Percentiles rank a stretch among this genome's conserved stretches.
Conservation (phyloP, 192 early-diverging fungal species). For the Rhizoclosmatium globosum region DNA sequence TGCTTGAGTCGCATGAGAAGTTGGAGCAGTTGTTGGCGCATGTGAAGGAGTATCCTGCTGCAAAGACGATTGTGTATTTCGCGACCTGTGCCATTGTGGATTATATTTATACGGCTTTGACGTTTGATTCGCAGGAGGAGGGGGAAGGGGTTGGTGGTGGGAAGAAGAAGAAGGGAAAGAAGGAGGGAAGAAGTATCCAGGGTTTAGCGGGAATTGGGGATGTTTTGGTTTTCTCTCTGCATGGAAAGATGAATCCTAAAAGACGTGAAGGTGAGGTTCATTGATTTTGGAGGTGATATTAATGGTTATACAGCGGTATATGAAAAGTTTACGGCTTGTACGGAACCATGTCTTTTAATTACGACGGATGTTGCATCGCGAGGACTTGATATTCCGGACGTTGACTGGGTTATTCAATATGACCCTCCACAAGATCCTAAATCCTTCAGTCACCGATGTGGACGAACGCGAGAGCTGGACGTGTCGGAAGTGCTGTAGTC, state of each 20-base stretch:
- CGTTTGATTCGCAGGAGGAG: neutral
- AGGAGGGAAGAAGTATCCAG: neutral
- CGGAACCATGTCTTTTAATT: slow-evolving; percentile 79
- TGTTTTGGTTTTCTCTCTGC: slow-evolving; percentile 76
- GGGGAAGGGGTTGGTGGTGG: neutral
- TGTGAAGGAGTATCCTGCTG: slow-evolving; percentile 55
- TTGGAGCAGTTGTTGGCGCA: slow-evolving; percentile 75
- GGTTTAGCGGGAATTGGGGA: slow-evolving; percentile 44
- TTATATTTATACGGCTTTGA: slow-evolving; percentile 74
- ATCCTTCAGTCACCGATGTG: slow-evolving; percentile 94
- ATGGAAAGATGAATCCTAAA: slow-evolving; percentile 94
- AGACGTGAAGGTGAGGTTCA: slow-evolving; percentile 64
- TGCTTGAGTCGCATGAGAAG: slow-evolving; percentile 85
- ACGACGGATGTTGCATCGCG: slow-evolving; percentile 97
- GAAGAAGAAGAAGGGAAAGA: neutral
- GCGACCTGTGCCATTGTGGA: slow-evolving; percentile 96
- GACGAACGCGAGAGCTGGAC: slow-evolving; percentile 92
- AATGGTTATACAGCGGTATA: slow-evolving; percentile 63
- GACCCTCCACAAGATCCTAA: slow-evolving; percentile 98
- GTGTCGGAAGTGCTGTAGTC: slow-evolving; percentile 85
- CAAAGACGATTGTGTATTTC: slow-evolving; percentile 94
- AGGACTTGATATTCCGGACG: slow-evolving; percentile 95
- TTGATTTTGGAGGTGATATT: slow-evolving; percentile 20
- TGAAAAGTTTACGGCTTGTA: slow-evolving; percentile 72
- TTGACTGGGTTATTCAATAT: slow-evolving; percentile 93